Base-by-base conservation (phyloP, 1,284 basidiomycete genomes). In the Pseudozyma hubeiensis region DNA sequence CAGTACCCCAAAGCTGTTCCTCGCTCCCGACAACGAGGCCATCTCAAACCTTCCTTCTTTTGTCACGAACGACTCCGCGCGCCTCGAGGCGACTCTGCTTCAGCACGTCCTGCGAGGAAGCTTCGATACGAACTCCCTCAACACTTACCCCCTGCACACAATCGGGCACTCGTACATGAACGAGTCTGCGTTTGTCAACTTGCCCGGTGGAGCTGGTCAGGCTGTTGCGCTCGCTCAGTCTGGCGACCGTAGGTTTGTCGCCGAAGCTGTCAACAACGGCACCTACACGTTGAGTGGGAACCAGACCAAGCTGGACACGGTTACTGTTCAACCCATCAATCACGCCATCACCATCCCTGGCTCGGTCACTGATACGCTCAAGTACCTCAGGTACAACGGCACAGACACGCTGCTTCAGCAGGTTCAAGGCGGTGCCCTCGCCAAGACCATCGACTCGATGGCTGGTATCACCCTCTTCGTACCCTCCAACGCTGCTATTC, bases 161-260 rank as follows among this genome's bases (percentile, higher is more conserved):
- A 58, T 79, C 50, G 70, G 70, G 6, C 77, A 79, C 59, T 75
- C 72, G 46, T 53, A 75, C 34, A 30, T 79, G 34, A 75, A 70
- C 53, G 52, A 37, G 14, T 10, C 53, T 2, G 58, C 52, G 7
- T 75, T 53, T 40, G 45, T 50, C 11, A 56, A 67, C 17, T 55
- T 79, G n/a, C 77, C 77, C 19, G 77, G 77, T 30, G 71, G 71
- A 10, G 76, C 77, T 31, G 77, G 77, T 31, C 75, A 75, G 56
- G 72, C 72, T 11, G 75, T 79, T 10, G 75, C 77, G 10, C 54
- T 79, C 8, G 44, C 71, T 54, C 52, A 57, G 50, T 55, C 48
- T 7, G 58, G 44, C 30, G 17, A 64, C 51, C 13, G 33, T 17
- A 17, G 31, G 0, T 64, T 73, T 33, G 66, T 77, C 11, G 37